phyloP scores from a whole-genome alignment of 257 asterid genomes.

The Asclepias syriaca region DNA sequence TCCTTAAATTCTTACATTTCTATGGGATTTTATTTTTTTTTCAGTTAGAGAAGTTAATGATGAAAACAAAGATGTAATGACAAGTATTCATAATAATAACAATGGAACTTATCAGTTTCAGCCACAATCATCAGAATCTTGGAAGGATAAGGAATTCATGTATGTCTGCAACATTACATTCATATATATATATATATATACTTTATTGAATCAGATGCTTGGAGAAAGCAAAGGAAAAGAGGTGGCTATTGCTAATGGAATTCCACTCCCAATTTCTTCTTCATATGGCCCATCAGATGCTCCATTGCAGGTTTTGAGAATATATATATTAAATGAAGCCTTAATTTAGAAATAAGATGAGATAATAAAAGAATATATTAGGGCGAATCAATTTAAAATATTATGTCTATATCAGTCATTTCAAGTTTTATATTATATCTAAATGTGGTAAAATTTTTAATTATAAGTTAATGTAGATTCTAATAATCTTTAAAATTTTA shows the following conservation, averaged over 20 bases:
- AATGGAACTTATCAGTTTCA: neutral
- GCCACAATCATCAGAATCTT: neutral
- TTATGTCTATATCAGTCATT: too few species aligned
- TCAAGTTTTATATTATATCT: too few species aligned
- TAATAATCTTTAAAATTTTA: too few species aligned
- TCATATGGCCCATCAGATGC: neutral
- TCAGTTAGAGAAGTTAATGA: neutral
- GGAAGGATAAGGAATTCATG: neutral
- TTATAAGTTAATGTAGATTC: too few species aligned
- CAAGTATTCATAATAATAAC: neutral
- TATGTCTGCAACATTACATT: too few species aligned
- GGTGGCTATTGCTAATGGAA: neutral
- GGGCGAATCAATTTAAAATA: too few species aligned
- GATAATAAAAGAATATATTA: too few species aligned
- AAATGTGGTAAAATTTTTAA: neutral
- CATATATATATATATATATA: neutral
- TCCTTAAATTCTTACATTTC: neutral
- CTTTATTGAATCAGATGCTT: neutral
- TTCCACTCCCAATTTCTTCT: neutral
- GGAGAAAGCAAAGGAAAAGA: neutral
- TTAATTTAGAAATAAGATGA: too few species aligned
- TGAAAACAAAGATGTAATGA: neutral
- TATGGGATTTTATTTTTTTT: neutral
- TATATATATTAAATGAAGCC: too few species aligned
- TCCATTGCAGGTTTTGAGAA: neutral